Conservation (phyloP, 352 stramenopile species). For the Peronospora belbahrii region DNA sequence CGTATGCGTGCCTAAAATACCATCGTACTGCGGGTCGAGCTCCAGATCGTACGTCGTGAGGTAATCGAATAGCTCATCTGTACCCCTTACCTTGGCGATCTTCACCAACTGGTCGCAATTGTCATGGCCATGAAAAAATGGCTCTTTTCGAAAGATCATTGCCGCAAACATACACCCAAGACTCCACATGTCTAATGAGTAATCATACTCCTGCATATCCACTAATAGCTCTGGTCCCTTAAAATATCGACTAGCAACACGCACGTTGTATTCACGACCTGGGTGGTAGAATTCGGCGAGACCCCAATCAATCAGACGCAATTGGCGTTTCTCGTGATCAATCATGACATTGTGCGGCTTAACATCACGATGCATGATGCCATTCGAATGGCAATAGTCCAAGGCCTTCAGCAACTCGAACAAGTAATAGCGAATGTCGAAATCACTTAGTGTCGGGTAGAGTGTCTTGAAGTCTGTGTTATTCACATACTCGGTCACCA, state of each 20-base stretch:
- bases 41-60: conserved; percentile 98
- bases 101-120: conserved; percentile 99
- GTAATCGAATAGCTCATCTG: conserved; percentile 98
- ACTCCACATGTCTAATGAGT: conserved; percentile 99
- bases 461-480: conserved; percentile 99
- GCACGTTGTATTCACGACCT: conserved; percentile 98
- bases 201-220: conserved; percentile 99
- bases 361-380: conserved; percentile 99
- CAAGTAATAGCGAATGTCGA: conserved; percentile 99
- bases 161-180: conserved; percentile 98
- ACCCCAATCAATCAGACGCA: conserved; percentile 98
- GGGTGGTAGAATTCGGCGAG: conserved; percentile 99
- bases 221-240: conserved; percentile 98
- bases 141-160: conserved; percentile 99
- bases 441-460: conserved; percentile 97
- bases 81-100: conserved; percentile 97
- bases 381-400: conserved; percentile 99
- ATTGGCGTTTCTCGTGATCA: conserved; percentile 96
- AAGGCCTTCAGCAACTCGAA: conserved; percentile 94
- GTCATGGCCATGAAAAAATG: conserved; percentile 99
- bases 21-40: conserved; percentile 97
- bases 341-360: conserved; percentile 99
- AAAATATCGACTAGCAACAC: conserved; percentile 98
- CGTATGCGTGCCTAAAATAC: conserved; percentile 93
- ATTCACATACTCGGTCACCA: conserved; percentile 99